These are phyloP conservation scores for Theobroma grandiflorum DNA, from an alignment of 441 rosid species.

Conservation along the genomic window DNA sequence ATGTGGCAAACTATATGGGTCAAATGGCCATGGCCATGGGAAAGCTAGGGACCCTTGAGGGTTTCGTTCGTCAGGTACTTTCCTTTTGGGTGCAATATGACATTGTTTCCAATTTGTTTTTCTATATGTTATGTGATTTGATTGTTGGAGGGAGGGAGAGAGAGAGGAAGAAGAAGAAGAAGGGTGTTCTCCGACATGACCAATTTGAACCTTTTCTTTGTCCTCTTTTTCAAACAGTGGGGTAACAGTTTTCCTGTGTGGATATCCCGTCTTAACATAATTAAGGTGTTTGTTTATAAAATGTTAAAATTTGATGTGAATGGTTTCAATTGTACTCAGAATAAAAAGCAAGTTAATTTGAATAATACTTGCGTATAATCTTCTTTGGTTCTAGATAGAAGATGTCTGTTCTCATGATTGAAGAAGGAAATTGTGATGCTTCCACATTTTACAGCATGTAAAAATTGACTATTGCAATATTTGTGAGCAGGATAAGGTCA, in stretches of 20 bases:
- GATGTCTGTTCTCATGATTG: neutral
- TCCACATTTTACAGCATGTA: neutral
- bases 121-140: neutral
- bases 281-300: slow-evolving; percentile 12
- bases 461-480: neutral
- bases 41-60: slow-evolving; percentile 78
- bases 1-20: slow-evolving; percentile 89
- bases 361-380: neutral
- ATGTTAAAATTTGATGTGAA: neutral
- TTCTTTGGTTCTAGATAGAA: neutral
- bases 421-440: neutral
- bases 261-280: neutral
- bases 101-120: neutral
- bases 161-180: too few relatives aligned
- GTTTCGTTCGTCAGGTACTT: slow-evolving; percentile 82
- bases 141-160: neutral
- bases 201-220: neutral
- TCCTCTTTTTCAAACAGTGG: neutral
- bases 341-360: neutral
- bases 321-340: neutral
- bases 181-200: neutral
- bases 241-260: neutral
- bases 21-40: slow-evolving; percentile 98
- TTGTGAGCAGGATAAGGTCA: neutral
- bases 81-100: neutral